Percentiles rank a stretch among this genome's conserved stretches.
These are phyloP conservation scores for Umbelopsis sp. DNA, from an alignment of 192 early-diverging fungal species.

Conservation along the genomic window DNA sequence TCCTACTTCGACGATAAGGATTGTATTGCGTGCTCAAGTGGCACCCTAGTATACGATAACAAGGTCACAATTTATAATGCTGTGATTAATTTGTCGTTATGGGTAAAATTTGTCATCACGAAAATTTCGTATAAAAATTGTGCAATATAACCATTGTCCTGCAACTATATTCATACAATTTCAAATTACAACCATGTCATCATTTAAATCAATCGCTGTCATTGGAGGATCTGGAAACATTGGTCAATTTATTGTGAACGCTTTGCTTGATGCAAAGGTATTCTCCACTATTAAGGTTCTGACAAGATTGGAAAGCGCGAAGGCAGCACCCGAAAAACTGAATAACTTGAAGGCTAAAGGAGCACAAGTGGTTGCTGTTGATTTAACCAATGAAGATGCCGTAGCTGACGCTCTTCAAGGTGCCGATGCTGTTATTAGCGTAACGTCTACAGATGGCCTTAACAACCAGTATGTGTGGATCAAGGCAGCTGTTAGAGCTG, in stretches of 20 bases:
- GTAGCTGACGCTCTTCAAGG: neutral
- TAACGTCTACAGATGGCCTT: neutral
- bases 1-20: no score
- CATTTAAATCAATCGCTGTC: neutral
- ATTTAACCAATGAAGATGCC: neutral
- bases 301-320: neutral
- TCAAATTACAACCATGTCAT: neutral
- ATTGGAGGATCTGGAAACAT: neutral
- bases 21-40: no score
- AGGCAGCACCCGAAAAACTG: neutral
- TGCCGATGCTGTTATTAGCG: neutral
- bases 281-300: neutral
- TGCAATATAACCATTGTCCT: no score
- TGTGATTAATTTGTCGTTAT: no score
- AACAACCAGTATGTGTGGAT: neutral
- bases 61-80: no score
- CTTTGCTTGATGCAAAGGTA: neutral
- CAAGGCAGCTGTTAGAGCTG: neutral
- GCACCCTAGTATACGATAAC: no score
- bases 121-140: no score
- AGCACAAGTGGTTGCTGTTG: neutral
- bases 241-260: neutral
- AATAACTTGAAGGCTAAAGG: neutral
- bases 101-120: no score
- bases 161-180: no score